phyloP scores from a whole-genome alignment of 2,329 filamentous ascomycete genomes.

The Tolypocladium tundrense region DNA sequence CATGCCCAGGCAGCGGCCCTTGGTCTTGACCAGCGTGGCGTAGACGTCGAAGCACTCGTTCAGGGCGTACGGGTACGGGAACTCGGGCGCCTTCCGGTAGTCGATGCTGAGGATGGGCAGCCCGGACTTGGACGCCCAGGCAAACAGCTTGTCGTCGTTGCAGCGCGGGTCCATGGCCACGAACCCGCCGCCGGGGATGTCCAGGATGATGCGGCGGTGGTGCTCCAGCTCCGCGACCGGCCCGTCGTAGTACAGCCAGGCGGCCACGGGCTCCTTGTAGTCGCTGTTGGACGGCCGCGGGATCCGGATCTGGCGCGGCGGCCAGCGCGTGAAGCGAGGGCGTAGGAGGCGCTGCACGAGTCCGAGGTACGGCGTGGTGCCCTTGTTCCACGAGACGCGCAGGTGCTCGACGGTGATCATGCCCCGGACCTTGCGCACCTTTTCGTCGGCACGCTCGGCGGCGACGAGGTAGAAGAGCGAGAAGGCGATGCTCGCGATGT shows the following conservation, averaged over 20 bases:
- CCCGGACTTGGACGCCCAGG: constrained; percentile 83
- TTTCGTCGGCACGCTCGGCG: constrained; percentile 91
- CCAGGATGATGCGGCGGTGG: constrained; percentile 70
- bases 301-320: constrained; percentile 74
- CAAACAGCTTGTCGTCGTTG: constrained; percentile 86
- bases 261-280: constrained; percentile 73
- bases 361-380: constrained; percentile 73
- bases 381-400: constrained; percentile 91
- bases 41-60: constrained; percentile 42
- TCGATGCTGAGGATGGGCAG: constrained; percentile 86
- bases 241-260: constrained; percentile 92
- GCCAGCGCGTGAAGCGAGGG: constrained; percentile 70
- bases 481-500: constrained; percentile 75
- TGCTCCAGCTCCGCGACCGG: constrained; percentile 66
- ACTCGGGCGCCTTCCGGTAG: constrained; percentile 52
- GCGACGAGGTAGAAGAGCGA: constrained; percentile 85
- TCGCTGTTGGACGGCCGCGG: constrained; percentile 68
- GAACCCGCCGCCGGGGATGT: constrained; percentile 89
- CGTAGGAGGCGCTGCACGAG: constrained; percentile 63
- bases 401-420: constrained; percentile 85
- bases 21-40: constrained; percentile 24
- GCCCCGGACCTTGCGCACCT: constrained; percentile 81
- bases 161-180: constrained; percentile 94
- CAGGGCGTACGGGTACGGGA: constrained; percentile 36
- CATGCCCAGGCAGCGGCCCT: constrained; percentile 32